Conservation (phyloP, 75 land plant species). For the Pseudotsuga menziesii region DNA sequence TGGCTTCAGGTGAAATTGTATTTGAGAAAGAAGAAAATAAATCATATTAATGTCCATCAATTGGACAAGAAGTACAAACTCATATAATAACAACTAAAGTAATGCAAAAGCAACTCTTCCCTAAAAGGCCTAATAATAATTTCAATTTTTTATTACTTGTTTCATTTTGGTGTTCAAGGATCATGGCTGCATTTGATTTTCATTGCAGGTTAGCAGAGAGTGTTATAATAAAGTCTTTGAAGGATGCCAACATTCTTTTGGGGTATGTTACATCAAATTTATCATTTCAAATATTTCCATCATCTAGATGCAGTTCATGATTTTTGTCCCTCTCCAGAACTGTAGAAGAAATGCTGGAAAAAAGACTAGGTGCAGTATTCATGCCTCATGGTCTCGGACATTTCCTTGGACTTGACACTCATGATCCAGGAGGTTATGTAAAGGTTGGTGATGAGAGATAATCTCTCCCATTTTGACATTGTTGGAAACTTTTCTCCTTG, state of each 20-base stretch:
- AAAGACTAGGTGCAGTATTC: slow-evolving; percentile 84
- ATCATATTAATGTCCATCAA: no score
- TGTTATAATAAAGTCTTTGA: slow-evolving; percentile 55
- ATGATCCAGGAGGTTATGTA: slow-evolving; percentile 94
- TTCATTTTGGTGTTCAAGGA: background rate
- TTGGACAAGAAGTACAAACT: no score
- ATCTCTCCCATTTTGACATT: no score
- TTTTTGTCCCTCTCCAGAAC: slow-evolving; percentile 26
- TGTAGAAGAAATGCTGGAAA: slow-evolving; percentile 77
- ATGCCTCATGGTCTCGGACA: slow-evolving; percentile 99
- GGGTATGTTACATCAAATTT: slow-evolving; percentile 38
- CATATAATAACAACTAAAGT: no score
- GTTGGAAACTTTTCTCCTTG: no score
- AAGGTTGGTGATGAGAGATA: slow-evolving; percentile 31
- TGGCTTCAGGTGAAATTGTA: no score
- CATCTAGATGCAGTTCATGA: background rate
- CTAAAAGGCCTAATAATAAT: no score
- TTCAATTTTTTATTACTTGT: no score
- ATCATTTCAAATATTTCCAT: slow-evolving; percentile 2
- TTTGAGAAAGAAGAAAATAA: no score
- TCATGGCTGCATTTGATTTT: background rate
- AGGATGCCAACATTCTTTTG: slow-evolving; percentile 26
- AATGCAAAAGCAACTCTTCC: no score
- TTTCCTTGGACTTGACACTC: slow-evolving; percentile 95
- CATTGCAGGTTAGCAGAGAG: slow-evolving; percentile 74